Base-by-base conservation (phyloP, 495 filamentous ascomycete species). In the Trichoderma virens region DNA sequence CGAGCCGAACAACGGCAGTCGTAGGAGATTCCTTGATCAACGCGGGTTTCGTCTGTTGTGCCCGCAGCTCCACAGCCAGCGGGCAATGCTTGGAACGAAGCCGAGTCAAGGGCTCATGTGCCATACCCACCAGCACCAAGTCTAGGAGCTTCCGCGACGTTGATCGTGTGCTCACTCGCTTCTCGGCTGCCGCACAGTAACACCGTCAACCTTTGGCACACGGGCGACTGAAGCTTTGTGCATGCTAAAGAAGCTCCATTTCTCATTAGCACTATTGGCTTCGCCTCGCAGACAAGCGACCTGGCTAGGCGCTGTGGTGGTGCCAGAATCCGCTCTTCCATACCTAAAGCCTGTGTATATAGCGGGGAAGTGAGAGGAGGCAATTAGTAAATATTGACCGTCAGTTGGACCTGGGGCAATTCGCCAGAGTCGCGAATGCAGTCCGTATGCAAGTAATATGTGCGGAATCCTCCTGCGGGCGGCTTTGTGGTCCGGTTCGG, bases 11-110 rank as follows among this genome's bases (percentile, higher is more conserved):
- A 30, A 5, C 27, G 25, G 51, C 51, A 14, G 20, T 56, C 51
- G 51, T 13, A 9, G 51, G 47, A 56, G 27, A 3, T 11, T 25
- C 51, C 13, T 28, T 27, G 27, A 3, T 56, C 51, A 56, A 20
- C 25, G 27, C 51, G 11, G 25, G 34, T 35, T 13, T 13, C 6
- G 34, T 30, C 23, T 30, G 51, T 16, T 0, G 51, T 56, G 51
- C 51, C 51, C 51, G 51, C 51, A 56, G 51, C 51, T 56, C 51
- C 51, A 56, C 51, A 14, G 51, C 51, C 51, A 56, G 51, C 27
- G 51, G 51, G 27, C 27, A 30, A 28, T n/a, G 11, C 9, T 56
- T 27, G 51, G 13, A 31, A 16, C 1, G 41, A 18, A 14, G 14
- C 41, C 41, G 14, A 45, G 16, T 20, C 41, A 45, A 45, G 41